Percentiles rank a stretch among this genome's conserved stretches.
phyloP scores from a whole-genome alignment of 106 monocot genomes.

The Hemerocallis citrina region DNA sequence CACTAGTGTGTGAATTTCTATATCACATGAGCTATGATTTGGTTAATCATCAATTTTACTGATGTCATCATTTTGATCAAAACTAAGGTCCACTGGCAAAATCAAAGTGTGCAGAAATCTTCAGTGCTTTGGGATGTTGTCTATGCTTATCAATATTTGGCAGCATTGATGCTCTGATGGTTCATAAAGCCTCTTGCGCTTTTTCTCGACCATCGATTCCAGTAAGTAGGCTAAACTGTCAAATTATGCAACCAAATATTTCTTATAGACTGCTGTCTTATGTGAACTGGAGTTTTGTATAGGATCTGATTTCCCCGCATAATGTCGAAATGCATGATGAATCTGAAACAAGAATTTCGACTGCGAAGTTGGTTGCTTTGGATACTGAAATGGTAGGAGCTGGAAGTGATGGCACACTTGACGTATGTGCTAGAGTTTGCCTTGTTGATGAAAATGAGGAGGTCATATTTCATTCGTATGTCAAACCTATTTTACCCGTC shows the following conservation, averaged over 20 bases:
- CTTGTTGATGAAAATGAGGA: slow-evolving; percentile 30
- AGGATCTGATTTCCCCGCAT: background rate
- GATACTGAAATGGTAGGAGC: slow-evolving; percentile 37
- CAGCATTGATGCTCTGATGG: background rate
- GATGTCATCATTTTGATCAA: background rate
- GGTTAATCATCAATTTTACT: background rate
- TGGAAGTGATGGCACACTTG: slow-evolving; percentile 32
- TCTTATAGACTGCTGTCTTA: slow-evolving; percentile 1
- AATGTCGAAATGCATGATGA: background rate
- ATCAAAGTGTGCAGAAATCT: background rate
- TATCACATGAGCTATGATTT: background rate
- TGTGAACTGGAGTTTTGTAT: background rate
- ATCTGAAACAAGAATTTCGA: background rate
- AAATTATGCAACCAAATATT: background rate
- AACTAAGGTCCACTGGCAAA: slow-evolving; percentile 16
- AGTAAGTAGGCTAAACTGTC: too few relatives aligned
- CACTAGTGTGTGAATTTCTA: too few relatives aligned
- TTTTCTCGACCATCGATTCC: slow-evolving; percentile 2
- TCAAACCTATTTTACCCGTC: slow-evolving; percentile 31
- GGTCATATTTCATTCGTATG: slow-evolving; percentile 38
- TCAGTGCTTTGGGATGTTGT: slow-evolving; percentile 8
- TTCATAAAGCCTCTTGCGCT: slow-evolving; percentile 1
- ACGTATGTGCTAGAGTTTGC: slow-evolving; percentile 39
- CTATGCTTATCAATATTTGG: slow-evolving; percentile 14
- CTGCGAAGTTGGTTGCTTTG: slow-evolving; percentile 13